Percentiles rank a stretch among this genome's conserved stretches.
These are phyloP conservation scores for Guadua angustifolia DNA, from an alignment of 176 grass and related monocot species.

Conservation along the genomic window DNA sequence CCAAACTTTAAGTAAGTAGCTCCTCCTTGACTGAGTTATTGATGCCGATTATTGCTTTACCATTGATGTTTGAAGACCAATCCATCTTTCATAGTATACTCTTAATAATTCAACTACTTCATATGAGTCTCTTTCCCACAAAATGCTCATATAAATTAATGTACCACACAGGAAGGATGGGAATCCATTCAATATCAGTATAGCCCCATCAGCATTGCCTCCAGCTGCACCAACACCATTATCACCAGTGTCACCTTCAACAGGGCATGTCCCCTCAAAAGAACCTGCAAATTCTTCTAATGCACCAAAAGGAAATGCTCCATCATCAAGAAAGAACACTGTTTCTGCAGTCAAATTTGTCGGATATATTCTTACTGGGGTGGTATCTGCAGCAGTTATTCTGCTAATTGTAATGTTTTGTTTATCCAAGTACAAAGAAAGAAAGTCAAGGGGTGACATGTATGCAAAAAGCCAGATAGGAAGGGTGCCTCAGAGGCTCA, in stretches of 20 bases:
- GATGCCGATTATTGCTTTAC: not conserved
- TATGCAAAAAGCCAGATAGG: constrained; percentile 54
- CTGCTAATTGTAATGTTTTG: constrained; percentile 68
- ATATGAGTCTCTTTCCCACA: not conserved
- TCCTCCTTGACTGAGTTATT: constrained; percentile 35
- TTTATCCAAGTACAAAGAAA: constrained; percentile 81
- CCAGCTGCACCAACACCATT: constrained; percentile 43
- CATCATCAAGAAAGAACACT: constrained; percentile 49
- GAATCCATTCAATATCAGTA: constrained; percentile 92
- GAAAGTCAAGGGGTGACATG: constrained; percentile 50
- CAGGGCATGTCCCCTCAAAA: constrained; percentile 55
- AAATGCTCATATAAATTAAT: constrained; percentile 49
- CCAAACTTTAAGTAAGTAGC: constrained; percentile 88
- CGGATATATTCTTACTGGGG: constrained; percentile 79
- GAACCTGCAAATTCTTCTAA: constrained; percentile 57
- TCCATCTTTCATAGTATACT: not conserved
- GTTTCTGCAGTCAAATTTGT: constrained; percentile 65
- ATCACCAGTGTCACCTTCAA: constrained; percentile 54
- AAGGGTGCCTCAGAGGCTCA: constrained; percentile 52
- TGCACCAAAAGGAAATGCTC: constrained; percentile 45
- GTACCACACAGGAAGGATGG: constrained; percentile 79
- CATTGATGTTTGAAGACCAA: constrained; percentile 30
- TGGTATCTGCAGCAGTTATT: constrained; percentile 66
- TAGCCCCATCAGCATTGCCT: constrained; percentile 61
- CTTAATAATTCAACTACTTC: not conserved